Evolutionary conservation across 139 green algal genomes (phyloP).

Genomic region (Chlorella sp.): DNA sequence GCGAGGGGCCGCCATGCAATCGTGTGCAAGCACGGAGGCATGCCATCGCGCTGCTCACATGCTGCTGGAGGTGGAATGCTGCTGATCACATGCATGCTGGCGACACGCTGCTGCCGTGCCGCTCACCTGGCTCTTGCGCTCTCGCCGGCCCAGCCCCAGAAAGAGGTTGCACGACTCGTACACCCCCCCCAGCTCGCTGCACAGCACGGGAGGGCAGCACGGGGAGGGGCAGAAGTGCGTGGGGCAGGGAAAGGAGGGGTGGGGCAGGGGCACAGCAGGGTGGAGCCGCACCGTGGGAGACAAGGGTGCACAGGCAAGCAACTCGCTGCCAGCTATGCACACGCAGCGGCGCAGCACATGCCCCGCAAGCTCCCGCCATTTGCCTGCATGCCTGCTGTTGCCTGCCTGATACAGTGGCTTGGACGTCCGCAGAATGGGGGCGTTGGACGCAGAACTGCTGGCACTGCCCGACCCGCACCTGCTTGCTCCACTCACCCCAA

Average conservation of each 20-base stretch:
- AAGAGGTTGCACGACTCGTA: slow-evolving; percentile 60
- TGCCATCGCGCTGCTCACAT: background rate
- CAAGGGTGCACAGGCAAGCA: too few species aligned
- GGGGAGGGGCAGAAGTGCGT: too few species aligned
- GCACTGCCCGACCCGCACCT: too few species aligned
- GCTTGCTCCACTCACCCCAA: too few species aligned
- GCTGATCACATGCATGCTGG: too few species aligned
- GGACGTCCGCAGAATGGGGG: too few species aligned
- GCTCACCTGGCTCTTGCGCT: slow-evolving; percentile 67
- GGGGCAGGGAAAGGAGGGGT: background rate
- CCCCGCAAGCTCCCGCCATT: background rate
- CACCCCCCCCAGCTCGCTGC: slow-evolving; percentile 54
- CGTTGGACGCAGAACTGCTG: too few species aligned
- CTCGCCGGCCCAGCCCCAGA: slow-evolving; percentile 56
- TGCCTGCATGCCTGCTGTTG: too few species aligned
- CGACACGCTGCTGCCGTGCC: background rate
- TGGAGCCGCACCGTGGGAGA: too few species aligned
- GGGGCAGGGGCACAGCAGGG: background rate
- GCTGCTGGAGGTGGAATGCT: too few species aligned
- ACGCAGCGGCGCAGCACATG: background rate
- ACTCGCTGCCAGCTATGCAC: background rate
- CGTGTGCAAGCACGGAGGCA: background rate
- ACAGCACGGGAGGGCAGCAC: background rate
- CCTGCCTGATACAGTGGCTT: too few species aligned
- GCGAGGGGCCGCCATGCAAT: too few species aligned